These are phyloP conservation scores for Erodium moschatum DNA, from an alignment of 441 rosid species.

Conservation along the genomic window DNA sequence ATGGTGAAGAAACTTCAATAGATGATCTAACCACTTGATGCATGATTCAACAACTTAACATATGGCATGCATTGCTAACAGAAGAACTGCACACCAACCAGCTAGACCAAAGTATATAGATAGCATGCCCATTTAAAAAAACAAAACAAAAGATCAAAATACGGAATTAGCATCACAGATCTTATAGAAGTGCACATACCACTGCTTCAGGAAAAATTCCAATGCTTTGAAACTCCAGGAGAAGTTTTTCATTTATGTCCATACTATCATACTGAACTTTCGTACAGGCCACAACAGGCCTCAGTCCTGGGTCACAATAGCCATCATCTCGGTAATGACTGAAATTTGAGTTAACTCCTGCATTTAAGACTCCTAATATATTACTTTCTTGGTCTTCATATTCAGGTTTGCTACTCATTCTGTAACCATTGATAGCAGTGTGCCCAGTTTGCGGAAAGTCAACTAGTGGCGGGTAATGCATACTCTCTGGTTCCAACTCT, in stretches of 20 bases:
- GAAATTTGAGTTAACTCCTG: constrained; percentile 33
- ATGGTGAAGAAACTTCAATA: neutral
- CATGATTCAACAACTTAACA: constrained; percentile 11
- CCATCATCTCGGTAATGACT: constrained; percentile 32
- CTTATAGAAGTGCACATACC: constrained; percentile 36
- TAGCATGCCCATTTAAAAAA: neutral
- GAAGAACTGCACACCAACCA: constrained; percentile 1
- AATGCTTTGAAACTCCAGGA: constrained; percentile 69
- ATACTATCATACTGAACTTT: constrained; percentile 49
- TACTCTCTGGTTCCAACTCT: constrained; percentile 50
- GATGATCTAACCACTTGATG: neutral
- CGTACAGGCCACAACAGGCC: constrained; percentile 34
- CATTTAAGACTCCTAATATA: constrained; percentile 27
- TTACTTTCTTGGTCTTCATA: constrained; percentile 41
- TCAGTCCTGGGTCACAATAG: constrained; percentile 24
- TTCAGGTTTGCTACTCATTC: constrained; percentile 39
- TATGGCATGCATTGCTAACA: constrained; percentile 3
- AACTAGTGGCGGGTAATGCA: constrained; percentile 30
- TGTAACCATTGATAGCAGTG: constrained; percentile 42
- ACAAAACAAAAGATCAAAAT: neutral
- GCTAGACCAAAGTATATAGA: neutral
- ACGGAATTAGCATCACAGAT: neutral
- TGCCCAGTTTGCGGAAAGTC: constrained; percentile 32
- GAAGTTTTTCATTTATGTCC: constrained; percentile 61
- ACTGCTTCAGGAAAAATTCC: constrained; percentile 62